Percentiles rank a stretch among this genome's conserved stretches.
Conservation (phyloP, 192 early-diverging fungal genomes). For the Funneliformis geosporum region DNA sequence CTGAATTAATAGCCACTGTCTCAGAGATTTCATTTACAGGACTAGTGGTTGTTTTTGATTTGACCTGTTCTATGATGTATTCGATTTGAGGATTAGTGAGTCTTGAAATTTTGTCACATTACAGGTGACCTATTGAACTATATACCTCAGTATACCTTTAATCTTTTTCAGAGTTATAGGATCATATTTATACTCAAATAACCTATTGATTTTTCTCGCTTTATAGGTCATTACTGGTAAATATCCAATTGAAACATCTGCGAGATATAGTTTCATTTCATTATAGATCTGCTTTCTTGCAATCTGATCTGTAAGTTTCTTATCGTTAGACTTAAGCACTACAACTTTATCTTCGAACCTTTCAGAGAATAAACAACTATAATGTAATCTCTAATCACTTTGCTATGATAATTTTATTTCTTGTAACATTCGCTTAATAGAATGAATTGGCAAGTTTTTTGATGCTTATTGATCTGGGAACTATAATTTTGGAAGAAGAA, state of each 20-base stretch:
- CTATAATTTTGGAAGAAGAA: no score
- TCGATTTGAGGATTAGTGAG: no score
- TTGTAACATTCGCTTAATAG: neutral
- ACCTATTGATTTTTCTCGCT: neutral
- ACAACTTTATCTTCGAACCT: slow-evolving; percentile 24
- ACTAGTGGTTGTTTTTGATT: no score
- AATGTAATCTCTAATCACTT: neutral
- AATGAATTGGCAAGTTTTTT: no score
- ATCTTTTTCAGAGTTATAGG: no score
- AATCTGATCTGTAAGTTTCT: no score
- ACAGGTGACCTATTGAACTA: slow-evolving; percentile 10
- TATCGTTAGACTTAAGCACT: slow-evolving; percentile 2
- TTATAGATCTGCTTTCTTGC: no score
- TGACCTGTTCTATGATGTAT: no score
- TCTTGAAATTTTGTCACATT: neutral
- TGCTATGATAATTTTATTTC: slow-evolving; percentile 10
- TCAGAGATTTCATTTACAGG: neutral
- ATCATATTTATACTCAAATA: neutral
- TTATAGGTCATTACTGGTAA: slow-evolving; percentile 29
- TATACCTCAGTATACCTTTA: neutral
- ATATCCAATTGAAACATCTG: slow-evolving; percentile 22
- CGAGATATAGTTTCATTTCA: slow-evolving; percentile 3
- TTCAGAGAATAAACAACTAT: neutral
- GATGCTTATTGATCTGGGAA: no score
- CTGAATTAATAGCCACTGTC: neutral